Evolutionary conservation across 805 yeast species (phyloP), one percentile per base, ranked within the genome.

Genomic region (Saccharomycopsis capsularis): DNA sequence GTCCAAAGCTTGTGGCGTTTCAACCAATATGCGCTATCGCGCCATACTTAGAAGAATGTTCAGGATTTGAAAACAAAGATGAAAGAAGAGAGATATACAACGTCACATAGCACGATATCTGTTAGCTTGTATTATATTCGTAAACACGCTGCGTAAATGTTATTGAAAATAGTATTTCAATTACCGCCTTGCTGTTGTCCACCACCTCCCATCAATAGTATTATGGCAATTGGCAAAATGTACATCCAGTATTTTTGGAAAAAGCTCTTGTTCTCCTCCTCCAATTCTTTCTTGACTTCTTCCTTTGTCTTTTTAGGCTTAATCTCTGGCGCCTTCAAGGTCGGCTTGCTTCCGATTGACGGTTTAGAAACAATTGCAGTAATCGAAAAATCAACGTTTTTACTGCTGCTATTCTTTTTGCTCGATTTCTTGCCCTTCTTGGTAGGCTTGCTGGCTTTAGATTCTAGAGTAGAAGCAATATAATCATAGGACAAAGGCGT

Each of bases 191-290:
- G n/a, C n/a, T n/a, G n/a, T n/a, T n/a, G n/a, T n/a, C 49, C 53
- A 4, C 50, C 53, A 3, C 55, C 55, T 11, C 51, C 48, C 30
- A 52, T 21, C 21, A 47, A 9, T 16, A 52, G 7, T 21, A 52
- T 46, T 11, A 52, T 27, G 4, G 45, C 50, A 13, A 52, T 35
- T 2, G 55, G 55, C 18, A 50, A 18, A 27, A 52, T 39, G 29
- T 46, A 50, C 53, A 49, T 46, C 55, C 55, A 52, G 42, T 52
- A 52, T 37, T 52, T 52, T 23, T 52, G 55, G 27, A 52, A 44
- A 21, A 52, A 52, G n/a, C 48, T 27, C 38, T 52, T 29, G 19
- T 52, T 41, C 9, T 46, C 51, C 21, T 30, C 44, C 2, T 24
- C 32, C 13, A 24, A 21, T 35, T 40, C 18, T 23, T 44, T 43